Conservation (phyloP, 257 asterid species). For the Capsicum rhomboideum region DNA sequence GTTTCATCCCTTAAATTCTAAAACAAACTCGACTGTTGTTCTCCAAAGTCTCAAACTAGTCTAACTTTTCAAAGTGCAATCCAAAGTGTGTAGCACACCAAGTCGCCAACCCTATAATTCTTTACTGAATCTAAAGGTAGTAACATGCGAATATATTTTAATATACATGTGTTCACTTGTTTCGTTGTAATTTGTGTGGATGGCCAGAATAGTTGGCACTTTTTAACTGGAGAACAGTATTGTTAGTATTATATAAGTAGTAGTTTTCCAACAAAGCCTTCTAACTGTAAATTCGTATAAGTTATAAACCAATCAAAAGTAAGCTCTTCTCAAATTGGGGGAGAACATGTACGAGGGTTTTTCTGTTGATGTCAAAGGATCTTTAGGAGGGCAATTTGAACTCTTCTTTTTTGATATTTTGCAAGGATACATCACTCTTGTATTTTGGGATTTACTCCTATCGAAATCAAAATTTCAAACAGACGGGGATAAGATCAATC, state of each 20-base stretch:
- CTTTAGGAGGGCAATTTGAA: not conserved
- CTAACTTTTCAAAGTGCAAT: not conserved
- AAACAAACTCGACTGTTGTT: too few species aligned
- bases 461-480: not conserved
- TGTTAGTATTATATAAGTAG: too few species aligned
- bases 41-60: not conserved
- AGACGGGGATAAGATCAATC: not conserved
- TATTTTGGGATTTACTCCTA: not conserved
- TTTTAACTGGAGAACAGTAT: too few species aligned
- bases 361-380: not conserved
- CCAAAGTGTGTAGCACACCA: too few species aligned
- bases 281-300: too few species aligned
- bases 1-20: too few species aligned
- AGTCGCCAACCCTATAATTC: too few species aligned
- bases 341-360: not conserved
- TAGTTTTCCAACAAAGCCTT: too few species aligned
- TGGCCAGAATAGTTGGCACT: too few species aligned
- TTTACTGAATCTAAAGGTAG: not conserved
- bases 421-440: not conserved
- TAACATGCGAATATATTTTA: too few species aligned
- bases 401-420: not conserved
- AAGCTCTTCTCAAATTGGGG: too few species aligned
- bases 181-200: not conserved
- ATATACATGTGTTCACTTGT: not conserved
- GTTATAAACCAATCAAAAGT: not conserved